Base-by-base conservation (phyloP, 2,329 filamentous ascomycete species). In the Talaromyces amestolkiae region DNA sequence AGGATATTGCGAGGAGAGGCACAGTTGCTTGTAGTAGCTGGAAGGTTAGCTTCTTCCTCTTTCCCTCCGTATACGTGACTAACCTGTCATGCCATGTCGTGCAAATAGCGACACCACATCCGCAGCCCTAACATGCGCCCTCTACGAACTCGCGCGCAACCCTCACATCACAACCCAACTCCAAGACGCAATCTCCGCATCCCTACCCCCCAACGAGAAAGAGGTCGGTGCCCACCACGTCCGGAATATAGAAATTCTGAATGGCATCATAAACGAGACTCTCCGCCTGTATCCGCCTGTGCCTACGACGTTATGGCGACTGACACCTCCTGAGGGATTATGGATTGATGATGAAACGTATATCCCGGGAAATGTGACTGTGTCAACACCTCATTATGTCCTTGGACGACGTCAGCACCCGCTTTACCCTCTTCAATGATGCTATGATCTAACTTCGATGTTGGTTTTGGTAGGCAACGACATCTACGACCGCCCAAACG, bases 211-310 rank as follows among this genome's bases (percentile, higher is more conserved):
- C 17, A 7, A 9, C 22, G 58, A 61, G n/a, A 41, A 31, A 24
- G 65, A 64, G 7, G 35, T 66, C 4, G 24, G 11, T 2, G 45
- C 63, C 8, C 31, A 64, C 1, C 15, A 64, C 35, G 64, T 58
- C 43, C 56, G 45, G 15, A 58, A 62, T 19, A 15, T 66, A 31
- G 51, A 62, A 10, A 64, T 80, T 66, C 72, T 82, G 3, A 75
- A 79, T 58, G 79, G 79, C n/a, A 74, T 80, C 22, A 79, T 82
- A 68, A 76, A 79, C 61, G 80, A 83, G 67, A 73, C 78, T 0
- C 69, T 82, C 6, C 74, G 81, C 3, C 71, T 76, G 17, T 78
- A 82, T 68, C 80, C 80, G 3, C 76, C 80, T 0, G 75, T 78
- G 0, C 80, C 80, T 1, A 71, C 79, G 47, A 71, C 70, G 8